Percentiles rank a stretch among this genome's conserved stretches.
These are phyloP conservation scores for Solanum pimpinellifolium DNA, from an alignment of 257 asterid species.

Conservation along the genomic window DNA sequence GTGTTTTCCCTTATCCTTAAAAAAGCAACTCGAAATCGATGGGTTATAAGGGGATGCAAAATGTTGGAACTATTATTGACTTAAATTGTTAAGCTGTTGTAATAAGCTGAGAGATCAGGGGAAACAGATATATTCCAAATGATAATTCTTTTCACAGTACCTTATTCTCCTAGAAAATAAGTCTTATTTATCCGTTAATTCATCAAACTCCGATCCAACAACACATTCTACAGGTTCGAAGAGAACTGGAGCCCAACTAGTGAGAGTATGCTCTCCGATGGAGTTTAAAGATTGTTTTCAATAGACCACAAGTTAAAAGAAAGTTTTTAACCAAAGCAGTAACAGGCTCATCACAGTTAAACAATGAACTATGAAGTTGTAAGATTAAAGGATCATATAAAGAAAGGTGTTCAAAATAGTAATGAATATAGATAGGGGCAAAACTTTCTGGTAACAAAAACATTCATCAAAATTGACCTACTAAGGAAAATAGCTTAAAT, in stretches of 20 bases:
- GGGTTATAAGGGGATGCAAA: too few species aligned
- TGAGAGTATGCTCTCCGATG: too few species aligned
- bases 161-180: background rate
- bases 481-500: background rate
- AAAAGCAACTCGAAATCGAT: background rate
- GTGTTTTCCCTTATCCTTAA: background rate
- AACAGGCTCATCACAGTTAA: too few species aligned
- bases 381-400: background rate
- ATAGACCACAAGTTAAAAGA: background rate
- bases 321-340: too few species aligned
- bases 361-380: background rate
- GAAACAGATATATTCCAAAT: too few species aligned
- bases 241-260: too few species aligned
- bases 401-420: background rate
- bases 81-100: background rate
- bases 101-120: background rate
- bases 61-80: background rate
- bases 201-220: background rate
- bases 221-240: background rate
- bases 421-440: background rate
- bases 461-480: background rate
- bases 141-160: background rate
- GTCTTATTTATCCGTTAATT: background rate
- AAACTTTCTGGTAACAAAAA: background rate
- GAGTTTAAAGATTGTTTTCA: too few species aligned